A percentile compares a stretch with the other conserved stretches of the same genome.
These are phyloP conservation scores for Xylariaceae sp. DNA, from an alignment of 2,329 filamentous ascomycete species.

Conservation along the genomic window DNA sequence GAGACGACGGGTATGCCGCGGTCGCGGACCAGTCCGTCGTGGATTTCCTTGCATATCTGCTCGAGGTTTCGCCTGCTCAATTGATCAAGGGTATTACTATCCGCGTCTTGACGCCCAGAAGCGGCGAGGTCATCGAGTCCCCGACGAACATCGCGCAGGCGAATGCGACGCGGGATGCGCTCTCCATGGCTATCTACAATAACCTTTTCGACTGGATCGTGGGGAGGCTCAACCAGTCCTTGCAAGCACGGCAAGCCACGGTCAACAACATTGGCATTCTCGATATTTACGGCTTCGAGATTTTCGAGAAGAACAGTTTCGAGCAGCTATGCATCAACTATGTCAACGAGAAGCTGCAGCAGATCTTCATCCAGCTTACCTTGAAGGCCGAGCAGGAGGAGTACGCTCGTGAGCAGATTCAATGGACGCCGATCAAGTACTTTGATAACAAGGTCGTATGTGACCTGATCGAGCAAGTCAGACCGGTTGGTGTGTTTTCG, in stretches of 20 bases:
- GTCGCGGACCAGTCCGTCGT: slow-evolving; percentile 86
- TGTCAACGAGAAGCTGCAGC: slow-evolving; percentile 97
- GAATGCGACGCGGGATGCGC: slow-evolving; percentile 75
- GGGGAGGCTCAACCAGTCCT: slow-evolving; percentile 77
- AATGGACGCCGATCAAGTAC: slow-evolving; percentile 98
- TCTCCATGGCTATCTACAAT: slow-evolving; percentile 93
- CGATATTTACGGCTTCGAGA: slow-evolving; percentile 98
- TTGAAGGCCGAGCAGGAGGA: slow-evolving; percentile 96
- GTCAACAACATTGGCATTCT: slow-evolving; percentile 89
- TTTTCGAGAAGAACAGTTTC: slow-evolving; percentile 98
- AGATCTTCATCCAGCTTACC: slow-evolving; percentile 97
- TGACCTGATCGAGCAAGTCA: slow-evolving; percentile 86
- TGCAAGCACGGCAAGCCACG: slow-evolving; percentile 68
- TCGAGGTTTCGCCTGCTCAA: slow-evolving; percentile 76
- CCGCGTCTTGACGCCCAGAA: slow-evolving; percentile 67
- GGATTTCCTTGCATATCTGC: slow-evolving; percentile 86
- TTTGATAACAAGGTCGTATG: slow-evolving; percentile 99
- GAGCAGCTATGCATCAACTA: slow-evolving; percentile 99
- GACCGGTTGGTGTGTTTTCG: slow-evolving; percentile 88
- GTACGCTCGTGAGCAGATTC: slow-evolving; percentile 90
- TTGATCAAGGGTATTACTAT: slow-evolving; percentile 84
- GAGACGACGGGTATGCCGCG: slow-evolving; percentile 79
- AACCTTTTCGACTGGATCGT: slow-evolving; percentile 99
- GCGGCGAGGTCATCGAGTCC: slow-evolving; percentile 60
- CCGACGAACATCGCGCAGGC: slow-evolving; percentile 87